Percentiles rank a stretch among this genome's conserved stretches.
Conservation (phyloP, 2,329 filamentous ascomycete genomes). For the Fusarium goolgardi region DNA sequence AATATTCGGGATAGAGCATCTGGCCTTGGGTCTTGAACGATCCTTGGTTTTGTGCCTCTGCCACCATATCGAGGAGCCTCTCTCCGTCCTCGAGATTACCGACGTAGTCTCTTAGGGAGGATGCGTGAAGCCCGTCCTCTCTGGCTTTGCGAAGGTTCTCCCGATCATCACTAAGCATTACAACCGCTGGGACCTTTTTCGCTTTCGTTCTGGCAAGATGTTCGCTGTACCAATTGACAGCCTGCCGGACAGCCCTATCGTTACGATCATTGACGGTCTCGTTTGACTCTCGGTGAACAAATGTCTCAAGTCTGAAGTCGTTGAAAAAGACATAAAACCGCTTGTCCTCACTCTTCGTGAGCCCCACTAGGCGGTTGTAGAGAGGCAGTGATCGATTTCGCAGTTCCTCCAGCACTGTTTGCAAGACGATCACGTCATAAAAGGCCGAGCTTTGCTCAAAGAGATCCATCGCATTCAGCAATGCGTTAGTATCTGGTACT, state of each 20-base stretch:
- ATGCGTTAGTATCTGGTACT: constrained; percentile 94
- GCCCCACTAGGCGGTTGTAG: constrained; percentile 89
- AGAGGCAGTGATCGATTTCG: constrained; percentile 93
- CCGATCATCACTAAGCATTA: constrained; percentile 94
- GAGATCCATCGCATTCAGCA: constrained; percentile 95
- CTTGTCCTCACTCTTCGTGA: constrained; percentile 97
- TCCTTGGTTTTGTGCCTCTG: constrained; percentile 76
- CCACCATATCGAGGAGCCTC: constrained; percentile 91
- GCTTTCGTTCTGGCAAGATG: constrained; percentile 77
- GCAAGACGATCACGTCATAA: constrained; percentile 95
- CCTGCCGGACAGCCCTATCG: constrained; percentile 87
- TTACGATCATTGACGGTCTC: constrained; percentile 98
- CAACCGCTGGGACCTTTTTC: constrained; percentile 76
- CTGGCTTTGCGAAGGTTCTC: constrained; percentile 87
- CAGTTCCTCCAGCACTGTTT: constrained; percentile 96
- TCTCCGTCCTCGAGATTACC: constrained; percentile 84
- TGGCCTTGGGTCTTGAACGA: constrained; percentile 71
- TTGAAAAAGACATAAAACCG: constrained; percentile 99
- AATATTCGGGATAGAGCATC: constrained; percentile 90
- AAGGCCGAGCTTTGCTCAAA: constrained; percentile 94
- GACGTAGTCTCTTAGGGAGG: constrained; percentile 82
- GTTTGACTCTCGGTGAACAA: constrained; percentile 77
- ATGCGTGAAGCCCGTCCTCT: constrained; percentile 76
- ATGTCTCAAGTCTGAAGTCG: constrained; percentile 93
- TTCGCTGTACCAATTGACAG: constrained; percentile 89